phyloP scores from a whole-genome alignment of 1,284 basidiomycete species.

The Termitomyces sp. region DNA sequence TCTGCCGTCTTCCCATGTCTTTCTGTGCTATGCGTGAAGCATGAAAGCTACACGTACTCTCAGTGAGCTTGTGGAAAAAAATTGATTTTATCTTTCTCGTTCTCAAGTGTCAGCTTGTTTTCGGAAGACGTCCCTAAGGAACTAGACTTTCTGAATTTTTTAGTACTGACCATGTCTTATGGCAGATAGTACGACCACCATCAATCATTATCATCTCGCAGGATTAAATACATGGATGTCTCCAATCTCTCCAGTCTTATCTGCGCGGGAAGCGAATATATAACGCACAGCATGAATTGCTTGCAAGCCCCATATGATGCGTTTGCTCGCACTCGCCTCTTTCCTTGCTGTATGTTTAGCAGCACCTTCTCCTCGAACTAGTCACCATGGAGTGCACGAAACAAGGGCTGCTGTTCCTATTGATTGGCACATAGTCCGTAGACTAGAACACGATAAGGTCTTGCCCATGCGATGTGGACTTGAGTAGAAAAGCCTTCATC shows the following conservation, averaged over 20 bases:
- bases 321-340: constrained; percentile 1
- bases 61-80: background rate
- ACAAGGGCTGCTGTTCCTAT: constrained; percentile 30
- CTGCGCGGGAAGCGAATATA: background rate
- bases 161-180: background rate
- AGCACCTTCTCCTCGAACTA: constrained; percentile 17
- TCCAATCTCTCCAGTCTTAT: background rate
- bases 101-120: background rate
- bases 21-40: background rate
- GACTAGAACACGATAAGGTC: constrained; percentile 27
- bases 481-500: constrained; percentile 38
- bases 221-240: background rate
- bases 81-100: background rate
- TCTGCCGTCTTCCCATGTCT: background rate
- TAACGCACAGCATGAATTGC: background rate
- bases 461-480: constrained; percentile 44
- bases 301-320: constrained; percentile 6
- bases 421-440: constrained; percentile 29
- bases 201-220: background rate
- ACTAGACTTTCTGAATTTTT: background rate
- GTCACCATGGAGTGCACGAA: constrained; percentile 35
- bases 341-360: constrained; percentile 16
- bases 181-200: background rate
- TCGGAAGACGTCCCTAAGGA: background rate
- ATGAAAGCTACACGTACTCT: background rate